phyloP scores from a whole-genome alignment of 495 filamentous ascomycete species.

The Rhizodiscina lignyota region DNA sequence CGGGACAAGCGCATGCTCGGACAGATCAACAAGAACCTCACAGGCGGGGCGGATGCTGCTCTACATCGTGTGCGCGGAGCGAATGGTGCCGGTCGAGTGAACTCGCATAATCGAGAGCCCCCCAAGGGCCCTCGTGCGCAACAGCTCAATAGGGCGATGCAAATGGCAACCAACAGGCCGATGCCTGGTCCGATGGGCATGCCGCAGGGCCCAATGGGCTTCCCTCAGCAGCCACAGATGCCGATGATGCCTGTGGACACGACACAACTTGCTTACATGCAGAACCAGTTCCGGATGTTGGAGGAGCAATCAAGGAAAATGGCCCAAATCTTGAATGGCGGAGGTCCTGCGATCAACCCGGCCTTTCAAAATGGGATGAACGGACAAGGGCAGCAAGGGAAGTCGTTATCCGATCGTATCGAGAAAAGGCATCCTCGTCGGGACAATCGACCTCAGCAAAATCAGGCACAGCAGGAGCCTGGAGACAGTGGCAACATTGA shows the following conservation, averaged over 20 bases:
- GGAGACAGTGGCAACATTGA: conserved; percentile 9
- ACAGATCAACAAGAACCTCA: conserved; percentile 76
- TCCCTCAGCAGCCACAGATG: conserved; percentile 1
- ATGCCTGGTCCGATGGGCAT: conserved; percentile 29
- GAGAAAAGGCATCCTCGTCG: conserved; percentile 28
- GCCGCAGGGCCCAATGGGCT: conserved; percentile 18
- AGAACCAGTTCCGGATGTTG: conserved; percentile 60
- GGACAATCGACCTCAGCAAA: conserved; percentile 12
- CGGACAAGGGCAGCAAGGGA: conserved; percentile 26
- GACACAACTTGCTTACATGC: conserved; percentile 57
- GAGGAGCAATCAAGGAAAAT: conserved; percentile 86
- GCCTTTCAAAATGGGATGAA: conserved; percentile 25
- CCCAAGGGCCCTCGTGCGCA: conserved; percentile 50
- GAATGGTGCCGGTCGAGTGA: conserved; percentile 50
- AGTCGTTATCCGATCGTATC: conserved; percentile 67
- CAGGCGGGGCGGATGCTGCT: conserved; percentile 51
- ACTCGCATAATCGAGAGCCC: conserved; percentile 51
- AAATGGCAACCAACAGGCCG: conserved; percentile 6
- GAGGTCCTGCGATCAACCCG: conserved; percentile 34
- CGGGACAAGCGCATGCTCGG: conserved; percentile 61
- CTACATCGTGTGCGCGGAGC: conserved; percentile 69
- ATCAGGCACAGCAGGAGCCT: conserved; percentile 12
- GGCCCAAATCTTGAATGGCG: conserved; percentile 40
- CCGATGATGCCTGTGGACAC: conserved; percentile 1
- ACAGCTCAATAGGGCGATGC: conserved; percentile 21